These are phyloP conservation scores for Boletus semigastroideus DNA, from an alignment of 1,284 basidiomycete genomes.

Conservation along the genomic window DNA sequence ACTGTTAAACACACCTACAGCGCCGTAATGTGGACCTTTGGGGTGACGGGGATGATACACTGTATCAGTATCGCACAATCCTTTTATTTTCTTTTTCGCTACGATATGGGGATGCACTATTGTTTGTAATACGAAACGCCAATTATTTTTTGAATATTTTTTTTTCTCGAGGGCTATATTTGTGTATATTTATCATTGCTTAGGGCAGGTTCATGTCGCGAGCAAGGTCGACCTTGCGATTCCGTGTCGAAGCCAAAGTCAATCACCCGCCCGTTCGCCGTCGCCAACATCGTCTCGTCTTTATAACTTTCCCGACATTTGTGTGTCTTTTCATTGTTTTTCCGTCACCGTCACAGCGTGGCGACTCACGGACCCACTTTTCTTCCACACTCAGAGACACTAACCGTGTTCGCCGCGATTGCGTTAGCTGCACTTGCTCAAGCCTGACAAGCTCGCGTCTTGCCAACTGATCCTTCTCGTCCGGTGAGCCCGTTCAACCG, in stretches of 20 bases:
- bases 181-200: slow-evolving; percentile 33
- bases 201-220: slow-evolving; percentile 35
- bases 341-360: no score
- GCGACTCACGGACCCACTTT: no score
- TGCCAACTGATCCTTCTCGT: slow-evolving; percentile 12
- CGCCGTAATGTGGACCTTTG: slow-evolving; percentile 29
- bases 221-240: slow-evolving; percentile 19
- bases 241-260: slow-evolving; percentile 27
- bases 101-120: slow-evolving; percentile 26
- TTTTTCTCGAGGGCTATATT: slow-evolving; percentile 10
- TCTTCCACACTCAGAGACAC: no score
- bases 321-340: slow-evolving; percentile 27
- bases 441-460: no score
- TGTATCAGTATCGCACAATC: slow-evolving; percentile 33
- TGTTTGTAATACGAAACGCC: slow-evolving; percentile 15
- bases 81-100: no score
- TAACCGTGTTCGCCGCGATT: slow-evolving; percentile 26
- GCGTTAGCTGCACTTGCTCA: slow-evolving; percentile 16
- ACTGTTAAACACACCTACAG: slow-evolving; percentile 26
- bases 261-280: slow-evolving; percentile 32
- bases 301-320: slow-evolving; percentile 9
- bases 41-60: slow-evolving; percentile 15
- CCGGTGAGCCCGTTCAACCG: not conserved
- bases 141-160: not conserved
- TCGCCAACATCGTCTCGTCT: slow-evolving; percentile 28